Conservation (phyloP, 441 rosid species). For the Pelargonium australe region DNA sequence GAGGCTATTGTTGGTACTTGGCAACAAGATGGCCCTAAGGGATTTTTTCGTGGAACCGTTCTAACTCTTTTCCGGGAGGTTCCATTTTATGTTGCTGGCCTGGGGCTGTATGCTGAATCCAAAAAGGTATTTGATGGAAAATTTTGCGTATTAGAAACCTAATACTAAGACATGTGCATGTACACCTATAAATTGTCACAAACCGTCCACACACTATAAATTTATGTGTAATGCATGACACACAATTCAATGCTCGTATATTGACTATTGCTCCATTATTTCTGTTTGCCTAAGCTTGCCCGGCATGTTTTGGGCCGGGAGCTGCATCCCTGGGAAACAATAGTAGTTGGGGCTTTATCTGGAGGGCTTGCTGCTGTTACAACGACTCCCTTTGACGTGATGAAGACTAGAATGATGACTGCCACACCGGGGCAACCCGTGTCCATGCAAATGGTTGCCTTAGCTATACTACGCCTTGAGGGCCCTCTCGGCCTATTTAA, state of each 20-base stretch:
- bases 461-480: constrained; percentile 73
- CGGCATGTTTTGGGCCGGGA: constrained; percentile 71
- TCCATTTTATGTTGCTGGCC: constrained; percentile 95
- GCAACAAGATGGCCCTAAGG: constrained; percentile 85
- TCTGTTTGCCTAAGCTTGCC: constrained; percentile 32
- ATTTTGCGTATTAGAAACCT: background rate
- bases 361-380: constrained; percentile 89
- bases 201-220: background rate
- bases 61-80: constrained; percentile 96
- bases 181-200: background rate
- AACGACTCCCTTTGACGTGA: constrained; percentile 93
- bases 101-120: constrained; percentile 73
- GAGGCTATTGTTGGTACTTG: constrained; percentile 88
- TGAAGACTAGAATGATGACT: constrained; percentile 98
- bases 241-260: background rate
- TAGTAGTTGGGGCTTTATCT: constrained; percentile 80
- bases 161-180: background rate
- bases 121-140: constrained; percentile 50
- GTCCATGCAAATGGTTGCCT: constrained; percentile 66
- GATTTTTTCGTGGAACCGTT: constrained; percentile 96
- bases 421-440: constrained; percentile 67
- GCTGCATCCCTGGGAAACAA: constrained; percentile 88
- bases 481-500: constrained; percentile 91
- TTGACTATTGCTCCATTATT: background rate
- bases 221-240: background rate